A percentile compares a stretch with the other conserved stretches of the same genome.
Evolutionary conservation across 768 basidiomycete species (phyloP).

Genomic region (Lepiota venenata): DNA sequence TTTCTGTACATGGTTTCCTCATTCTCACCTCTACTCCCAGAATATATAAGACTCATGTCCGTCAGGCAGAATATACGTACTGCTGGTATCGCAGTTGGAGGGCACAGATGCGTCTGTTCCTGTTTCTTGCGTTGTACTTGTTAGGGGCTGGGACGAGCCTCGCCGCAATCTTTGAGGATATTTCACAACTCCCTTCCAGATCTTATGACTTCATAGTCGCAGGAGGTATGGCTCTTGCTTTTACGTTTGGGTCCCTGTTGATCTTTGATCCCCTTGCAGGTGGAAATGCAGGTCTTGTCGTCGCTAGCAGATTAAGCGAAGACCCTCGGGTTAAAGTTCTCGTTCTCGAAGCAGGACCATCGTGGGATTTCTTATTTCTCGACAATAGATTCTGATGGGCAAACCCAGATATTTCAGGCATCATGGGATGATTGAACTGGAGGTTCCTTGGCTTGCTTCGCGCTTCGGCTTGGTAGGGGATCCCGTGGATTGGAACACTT

Average conservation of each 20-base stretch:
- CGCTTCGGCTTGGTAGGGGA: slow-evolving; percentile 10
- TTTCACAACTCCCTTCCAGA: not conserved
- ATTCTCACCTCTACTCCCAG: too few relatives aligned
- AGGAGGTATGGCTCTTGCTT: not conserved
- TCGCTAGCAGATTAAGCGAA: slow-evolving; percentile 24
- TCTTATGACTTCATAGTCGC: not conserved
- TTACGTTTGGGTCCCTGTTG: not conserved
- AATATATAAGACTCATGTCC: too few relatives aligned
- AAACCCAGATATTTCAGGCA: slow-evolving; percentile 11
- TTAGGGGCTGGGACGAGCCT: not conserved
- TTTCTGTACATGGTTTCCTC: too few relatives aligned
- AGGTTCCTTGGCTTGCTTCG: slow-evolving; percentile 15
- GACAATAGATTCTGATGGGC: not conserved
- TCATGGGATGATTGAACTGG: slow-evolving; percentile 13
- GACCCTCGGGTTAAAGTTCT: slow-evolving; percentile 20
- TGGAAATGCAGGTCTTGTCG: slow-evolving; percentile 22
- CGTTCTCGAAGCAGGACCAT: slow-evolving; percentile 24
- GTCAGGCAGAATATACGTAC: too few relatives aligned
- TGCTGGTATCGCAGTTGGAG: too few relatives aligned
- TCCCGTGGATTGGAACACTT: slow-evolving; percentile 25
- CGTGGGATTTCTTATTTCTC: slow-evolving; percentile 15
- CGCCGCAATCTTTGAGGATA: not conserved
- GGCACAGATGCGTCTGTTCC: not conserved
- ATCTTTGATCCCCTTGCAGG: slow-evolving; percentile 4
- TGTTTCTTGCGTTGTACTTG: not conserved